A percentile compares a stretch with the other conserved stretches of the same genome.
These are phyloP conservation scores for Ustilago cynodontis DNA, from an alignment of 1,284 basidiomycete species.

Conservation along the genomic window DNA sequence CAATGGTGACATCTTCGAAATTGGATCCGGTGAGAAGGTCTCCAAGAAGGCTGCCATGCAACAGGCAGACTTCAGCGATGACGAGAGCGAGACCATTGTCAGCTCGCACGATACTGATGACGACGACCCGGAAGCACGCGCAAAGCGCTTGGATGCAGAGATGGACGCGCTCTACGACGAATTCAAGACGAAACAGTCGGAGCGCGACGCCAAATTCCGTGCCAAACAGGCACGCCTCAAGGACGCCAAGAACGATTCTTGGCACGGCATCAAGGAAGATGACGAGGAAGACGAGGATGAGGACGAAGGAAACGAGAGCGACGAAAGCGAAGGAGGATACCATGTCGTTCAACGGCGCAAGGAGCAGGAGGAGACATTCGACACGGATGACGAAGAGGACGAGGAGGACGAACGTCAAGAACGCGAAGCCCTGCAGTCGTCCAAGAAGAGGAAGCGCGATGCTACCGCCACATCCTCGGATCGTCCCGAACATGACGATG, in stretches of 20 bases:
- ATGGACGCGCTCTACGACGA: slow-evolving; percentile 89
- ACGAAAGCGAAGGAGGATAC: slow-evolving; percentile 76
- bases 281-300: slow-evolving; percentile 66
- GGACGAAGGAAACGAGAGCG: slow-evolving; percentile 69
- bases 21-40: slow-evolving; percentile 51
- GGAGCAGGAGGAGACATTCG: slow-evolving; percentile 74
- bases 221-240: slow-evolving; percentile 84
- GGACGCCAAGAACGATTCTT: slow-evolving; percentile 73
- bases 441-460: slow-evolving; percentile 51
- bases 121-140: slow-evolving; percentile 73
- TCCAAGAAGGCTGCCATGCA: slow-evolving; percentile 35
- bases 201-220: slow-evolving; percentile 89
- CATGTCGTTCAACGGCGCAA: slow-evolving; percentile 79
- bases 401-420: slow-evolving; percentile 69
- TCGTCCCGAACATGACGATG: slow-evolving; percentile 13
- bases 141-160: slow-evolving; percentile 79
- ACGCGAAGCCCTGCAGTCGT: slow-evolving; percentile 66
- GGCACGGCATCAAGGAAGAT: slow-evolving; percentile 65
- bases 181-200: slow-evolving; percentile 84
- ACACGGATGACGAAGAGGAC: slow-evolving; percentile 72
- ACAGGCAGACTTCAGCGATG: slow-evolving; percentile 73
- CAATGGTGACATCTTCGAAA: slow-evolving; percentile 62
- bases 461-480: slow-evolving; percentile 9
- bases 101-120: slow-evolving; percentile 75
- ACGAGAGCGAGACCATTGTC: slow-evolving; percentile 72